Percentiles rank a stretch among this genome's conserved stretches.
Evolutionary conservation across 345 rosid genomes (phyloP).

Genomic region (Brassica juncea): DNA sequence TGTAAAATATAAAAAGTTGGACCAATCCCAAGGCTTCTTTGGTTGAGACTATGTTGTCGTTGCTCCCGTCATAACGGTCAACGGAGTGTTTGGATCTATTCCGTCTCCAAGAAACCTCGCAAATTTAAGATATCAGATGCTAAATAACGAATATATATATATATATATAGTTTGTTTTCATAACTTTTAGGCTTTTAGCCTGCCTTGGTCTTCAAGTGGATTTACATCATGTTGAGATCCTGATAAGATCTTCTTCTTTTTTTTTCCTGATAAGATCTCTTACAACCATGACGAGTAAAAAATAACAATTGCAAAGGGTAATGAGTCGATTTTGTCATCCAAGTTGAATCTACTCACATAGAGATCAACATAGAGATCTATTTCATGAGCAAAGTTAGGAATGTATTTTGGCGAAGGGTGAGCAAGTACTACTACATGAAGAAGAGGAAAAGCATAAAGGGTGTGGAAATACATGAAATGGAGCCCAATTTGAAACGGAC

Average conservation of each 20-base stretch:
- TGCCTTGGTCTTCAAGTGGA: neutral
- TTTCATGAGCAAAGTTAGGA: neutral
- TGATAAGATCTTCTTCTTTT: neutral
- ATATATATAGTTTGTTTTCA: neutral
- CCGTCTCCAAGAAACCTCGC: neutral
- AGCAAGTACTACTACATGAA: neutral
- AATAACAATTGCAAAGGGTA: neutral
- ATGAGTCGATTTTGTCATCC: neutral
- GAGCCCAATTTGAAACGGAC: conserved; percentile 37
- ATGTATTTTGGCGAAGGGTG: too few species aligned
- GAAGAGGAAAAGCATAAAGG: conserved; percentile 10
- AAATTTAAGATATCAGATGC: neutral
- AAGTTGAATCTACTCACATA: neutral
- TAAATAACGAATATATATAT: neutral
- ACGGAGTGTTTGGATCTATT: neutral
- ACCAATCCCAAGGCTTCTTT: conserved; percentile 2
- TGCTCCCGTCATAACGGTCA: neutral
- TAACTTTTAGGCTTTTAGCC: neutral
- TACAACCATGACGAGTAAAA: neutral
- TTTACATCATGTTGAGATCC: neutral
- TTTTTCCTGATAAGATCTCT: neutral
- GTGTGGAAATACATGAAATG: conserved; percentile 30
- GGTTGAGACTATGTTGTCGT: neutral
- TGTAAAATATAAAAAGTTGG: neutral
- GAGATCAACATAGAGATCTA: neutral